Conservation (phyloP, 495 filamentous ascomycete genomes). For the Neurospora africana region DNA sequence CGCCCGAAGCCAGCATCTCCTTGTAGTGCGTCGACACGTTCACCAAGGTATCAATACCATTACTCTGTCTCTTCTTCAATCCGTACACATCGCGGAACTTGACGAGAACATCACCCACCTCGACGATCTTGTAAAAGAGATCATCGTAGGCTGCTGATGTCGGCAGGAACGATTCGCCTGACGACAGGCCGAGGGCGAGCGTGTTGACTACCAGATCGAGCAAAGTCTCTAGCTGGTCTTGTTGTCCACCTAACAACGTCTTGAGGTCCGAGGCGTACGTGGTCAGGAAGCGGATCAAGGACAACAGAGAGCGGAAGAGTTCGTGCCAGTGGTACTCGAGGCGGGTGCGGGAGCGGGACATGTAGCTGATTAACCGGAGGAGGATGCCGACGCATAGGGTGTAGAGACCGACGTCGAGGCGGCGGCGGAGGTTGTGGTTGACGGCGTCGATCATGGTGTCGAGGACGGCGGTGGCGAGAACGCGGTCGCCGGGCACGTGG, state of each 20-base stretch:
- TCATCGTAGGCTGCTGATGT: constrained; percentile 85
- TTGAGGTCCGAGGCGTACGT: constrained; percentile 71
- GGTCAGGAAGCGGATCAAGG: constrained; percentile 82
- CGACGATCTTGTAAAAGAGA: constrained; percentile 95
- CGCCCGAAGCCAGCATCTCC: constrained; percentile 54
- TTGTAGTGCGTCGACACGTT: constrained; percentile 82
- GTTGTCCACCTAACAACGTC: constrained; percentile 20
- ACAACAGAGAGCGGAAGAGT: constrained; percentile 81
- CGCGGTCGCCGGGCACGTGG: constrained; percentile 55
- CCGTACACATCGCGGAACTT: constrained; percentile 74
- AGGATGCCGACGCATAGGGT: constrained; percentile 68
- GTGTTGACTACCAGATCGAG: constrained; percentile 70
- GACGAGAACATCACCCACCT: constrained; percentile 71
- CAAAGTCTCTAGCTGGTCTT: constrained; percentile 44
- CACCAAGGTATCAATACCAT: constrained; percentile 73
- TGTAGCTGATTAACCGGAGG: constrained; percentile 69
- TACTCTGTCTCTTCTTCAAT: constrained; percentile 41
- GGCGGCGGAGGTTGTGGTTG: constrained; percentile 83
- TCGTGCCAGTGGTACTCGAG: constrained; percentile 91
- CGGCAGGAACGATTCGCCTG: constrained; percentile 88
- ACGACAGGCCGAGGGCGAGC: constrained; percentile 75
- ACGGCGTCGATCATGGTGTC: constrained; percentile 84
- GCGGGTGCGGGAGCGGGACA: constrained; percentile 67
- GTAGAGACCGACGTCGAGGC: constrained; percentile 78
- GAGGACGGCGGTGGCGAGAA: constrained; percentile 62